These are phyloP conservation scores for Adansonia gregorii DNA, from an alignment of 441 rosid species.

Conservation along the genomic window DNA sequence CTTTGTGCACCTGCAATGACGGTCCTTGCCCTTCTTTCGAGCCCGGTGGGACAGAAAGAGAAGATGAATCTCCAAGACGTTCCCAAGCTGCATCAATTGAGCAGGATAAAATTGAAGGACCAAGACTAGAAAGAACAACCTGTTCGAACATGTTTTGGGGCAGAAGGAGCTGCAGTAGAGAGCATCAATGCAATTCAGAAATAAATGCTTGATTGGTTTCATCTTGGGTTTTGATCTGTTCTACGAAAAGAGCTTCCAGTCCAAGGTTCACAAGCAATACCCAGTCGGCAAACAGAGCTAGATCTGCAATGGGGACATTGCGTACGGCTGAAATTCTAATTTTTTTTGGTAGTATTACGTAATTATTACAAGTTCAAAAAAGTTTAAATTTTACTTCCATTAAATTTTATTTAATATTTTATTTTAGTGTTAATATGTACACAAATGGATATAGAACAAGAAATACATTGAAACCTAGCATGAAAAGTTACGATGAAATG, in stretches of 20 bases:
- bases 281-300: not conserved
- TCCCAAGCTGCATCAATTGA: slow-evolving; percentile 46
- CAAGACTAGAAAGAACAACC: slow-evolving; percentile 70
- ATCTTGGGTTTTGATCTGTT: slow-evolving; percentile 17
- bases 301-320: not conserved
- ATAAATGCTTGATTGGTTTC: slow-evolving; percentile 64
- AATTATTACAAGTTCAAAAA: slow-evolving; percentile 11
- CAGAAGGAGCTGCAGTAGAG: slow-evolving; percentile 97
- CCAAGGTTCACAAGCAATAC: not conserved
- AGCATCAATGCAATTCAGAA: slow-evolving; percentile 95
- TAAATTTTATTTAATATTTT: not conserved
- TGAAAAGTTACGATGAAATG: no score
- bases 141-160: slow-evolving; percentile 98
- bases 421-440: not conserved
- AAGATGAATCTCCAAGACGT: slow-evolving; percentile 50
- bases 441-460: not conserved
- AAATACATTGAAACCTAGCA: not conserved
- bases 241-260: not conserved
- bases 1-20: slow-evolving; percentile 85
- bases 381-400: not conserved
- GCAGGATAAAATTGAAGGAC: slow-evolving; percentile 74
- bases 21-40: slow-evolving; percentile 84
- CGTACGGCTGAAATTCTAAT: not conserved
- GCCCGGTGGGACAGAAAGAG: slow-evolving; percentile 53
- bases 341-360: not conserved